Conservation (phyloP, 208 protist genomes). For the Leishmania martiniquensis region DNA sequence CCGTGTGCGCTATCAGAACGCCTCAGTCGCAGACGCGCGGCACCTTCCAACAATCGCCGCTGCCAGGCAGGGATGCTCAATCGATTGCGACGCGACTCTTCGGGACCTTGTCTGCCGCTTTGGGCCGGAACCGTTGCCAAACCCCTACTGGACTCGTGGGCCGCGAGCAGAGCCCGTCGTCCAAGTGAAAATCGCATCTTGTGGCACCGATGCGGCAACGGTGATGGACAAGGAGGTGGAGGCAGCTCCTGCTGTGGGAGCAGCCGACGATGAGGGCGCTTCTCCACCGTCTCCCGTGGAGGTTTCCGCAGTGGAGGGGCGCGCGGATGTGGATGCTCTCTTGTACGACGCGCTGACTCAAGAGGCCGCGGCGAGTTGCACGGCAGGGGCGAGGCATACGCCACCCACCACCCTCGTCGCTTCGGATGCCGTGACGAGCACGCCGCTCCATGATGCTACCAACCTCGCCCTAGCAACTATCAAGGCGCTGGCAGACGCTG, state of each 20-base stretch:
- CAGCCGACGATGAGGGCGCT: not conserved
- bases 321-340: constrained; percentile 1
- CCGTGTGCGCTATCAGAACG: not conserved
- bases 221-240: not conserved
- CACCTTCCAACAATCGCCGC: not conserved
- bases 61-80: not conserved
- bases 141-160: not conserved
- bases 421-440: not conserved
- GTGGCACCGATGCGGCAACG: not conserved
- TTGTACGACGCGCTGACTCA: constrained; percentile 15
- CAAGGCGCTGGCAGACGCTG: not conserved
- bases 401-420: not conserved
- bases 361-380: constrained; percentile 13
- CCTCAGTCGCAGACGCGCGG: not conserved
- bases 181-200: not conserved
- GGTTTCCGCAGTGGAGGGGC: not conserved
- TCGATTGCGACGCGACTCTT: not conserved
- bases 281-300: not conserved
- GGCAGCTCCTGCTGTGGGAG: not conserved
- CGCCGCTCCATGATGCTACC: not conserved
- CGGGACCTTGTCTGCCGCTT: not conserved
- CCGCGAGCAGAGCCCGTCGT: no score
- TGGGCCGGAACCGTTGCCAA: constrained; percentile 7
- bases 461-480: not conserved
- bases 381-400: not conserved